Conservation (phyloP, 768 basidiomycete genomes). For the Porphyrellus cyaneotinctus region DNA sequence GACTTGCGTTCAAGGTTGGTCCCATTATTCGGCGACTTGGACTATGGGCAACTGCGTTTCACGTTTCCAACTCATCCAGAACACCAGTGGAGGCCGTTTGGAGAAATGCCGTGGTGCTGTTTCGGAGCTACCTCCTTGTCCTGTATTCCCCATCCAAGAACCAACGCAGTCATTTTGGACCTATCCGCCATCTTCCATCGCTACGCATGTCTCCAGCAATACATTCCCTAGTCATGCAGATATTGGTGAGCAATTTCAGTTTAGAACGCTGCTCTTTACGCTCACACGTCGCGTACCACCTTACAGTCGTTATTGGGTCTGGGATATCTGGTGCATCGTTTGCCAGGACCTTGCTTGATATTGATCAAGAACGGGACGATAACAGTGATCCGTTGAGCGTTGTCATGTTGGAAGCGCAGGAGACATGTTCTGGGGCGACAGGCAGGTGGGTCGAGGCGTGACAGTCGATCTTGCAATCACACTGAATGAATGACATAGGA, state of each 20-base stretch:
- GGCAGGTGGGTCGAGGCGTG: constrained; percentile 36
- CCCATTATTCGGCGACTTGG: constrained; percentile 2
- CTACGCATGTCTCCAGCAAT: constrained; percentile 24
- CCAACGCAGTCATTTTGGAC: constrained; percentile 65
- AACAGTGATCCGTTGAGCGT: constrained; percentile 29
- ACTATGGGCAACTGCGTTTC: constrained; percentile 29
- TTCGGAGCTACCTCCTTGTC: constrained; percentile 6
- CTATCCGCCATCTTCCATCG: constrained; percentile 46
- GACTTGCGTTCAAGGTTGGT: background rate
- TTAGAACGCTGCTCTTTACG: background rate
- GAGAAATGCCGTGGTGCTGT: background rate
- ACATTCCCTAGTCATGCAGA: constrained; percentile 52
- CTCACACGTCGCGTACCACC: background rate
- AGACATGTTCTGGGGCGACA: constrained; percentile 51
- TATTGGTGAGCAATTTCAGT: constrained; percentile 34
- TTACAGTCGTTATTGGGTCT: constrained; percentile 47
- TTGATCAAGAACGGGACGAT: constrained; percentile 22
- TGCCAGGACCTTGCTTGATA: constrained; percentile 36
- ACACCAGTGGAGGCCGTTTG: background rate
- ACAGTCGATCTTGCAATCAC: background rate
- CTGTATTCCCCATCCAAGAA: constrained; percentile 49
- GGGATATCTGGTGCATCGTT: constrained; percentile 49
- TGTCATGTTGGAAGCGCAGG: constrained; percentile 60
- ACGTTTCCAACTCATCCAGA: constrained; percentile 2
- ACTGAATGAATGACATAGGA: constrained; percentile 27